Percentiles rank a stretch among this genome's conserved stretches.
Conservation (phyloP, 306 rosid genomes). For the Clitoria ternatea region DNA sequence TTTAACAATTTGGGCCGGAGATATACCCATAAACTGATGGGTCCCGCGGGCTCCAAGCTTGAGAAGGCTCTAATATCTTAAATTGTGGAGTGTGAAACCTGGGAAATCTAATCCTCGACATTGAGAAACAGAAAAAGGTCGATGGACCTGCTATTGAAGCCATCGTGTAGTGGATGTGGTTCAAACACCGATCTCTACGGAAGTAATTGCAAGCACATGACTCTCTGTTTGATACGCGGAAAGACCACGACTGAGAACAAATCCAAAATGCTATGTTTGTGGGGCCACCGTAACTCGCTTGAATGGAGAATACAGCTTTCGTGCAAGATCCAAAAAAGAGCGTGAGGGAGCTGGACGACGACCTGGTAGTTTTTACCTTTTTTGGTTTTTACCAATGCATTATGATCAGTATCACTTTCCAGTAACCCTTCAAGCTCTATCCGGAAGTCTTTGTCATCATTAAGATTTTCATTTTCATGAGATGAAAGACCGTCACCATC, state of each 20-base stretch:
- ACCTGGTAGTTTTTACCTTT: too few relatives aligned
- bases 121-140: constrained; percentile 37
- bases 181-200: constrained; percentile 72
- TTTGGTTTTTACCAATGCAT: constrained; percentile 26
- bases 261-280: constrained; percentile 65
- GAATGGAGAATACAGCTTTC: constrained; percentile 80
- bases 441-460: constrained; percentile 91
- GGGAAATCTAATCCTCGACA: neutral
- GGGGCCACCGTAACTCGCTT: constrained; percentile 60
- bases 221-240: constrained; percentile 70
- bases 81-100: neutral
- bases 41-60: too few relatives aligned
- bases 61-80: too few relatives aligned
- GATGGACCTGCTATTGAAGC: constrained; percentile 48
- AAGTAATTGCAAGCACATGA: constrained; percentile 84
- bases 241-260: constrained; percentile 69
- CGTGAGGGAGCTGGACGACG: too few relatives aligned
- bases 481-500: constrained; percentile 46
- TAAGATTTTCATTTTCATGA: constrained; percentile 62
- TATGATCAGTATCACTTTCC: constrained; percentile 77
- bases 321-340: constrained; percentile 74
- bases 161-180: constrained; percentile 70
- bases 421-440: constrained; percentile 91
- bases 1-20: too few relatives aligned
- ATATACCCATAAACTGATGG: too few relatives aligned